These are phyloP conservation scores for Sicyos edulis DNA, from an alignment of 306 rosid genomes.

Conservation along the genomic window DNA sequence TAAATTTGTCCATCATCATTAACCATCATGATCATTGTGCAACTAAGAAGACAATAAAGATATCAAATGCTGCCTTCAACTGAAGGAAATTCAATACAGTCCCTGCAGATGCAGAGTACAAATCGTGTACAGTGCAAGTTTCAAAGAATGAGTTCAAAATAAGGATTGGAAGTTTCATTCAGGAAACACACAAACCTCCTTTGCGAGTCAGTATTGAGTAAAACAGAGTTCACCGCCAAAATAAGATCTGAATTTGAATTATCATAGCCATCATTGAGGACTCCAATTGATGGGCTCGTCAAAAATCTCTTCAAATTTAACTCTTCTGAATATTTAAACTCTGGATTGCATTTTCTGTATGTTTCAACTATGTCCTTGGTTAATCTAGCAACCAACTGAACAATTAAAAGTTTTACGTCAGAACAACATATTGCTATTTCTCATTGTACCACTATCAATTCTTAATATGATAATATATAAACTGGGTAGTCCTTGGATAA, in stretches of 20 bases:
- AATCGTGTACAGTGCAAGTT: neutral
- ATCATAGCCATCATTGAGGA: constrained; percentile 88
- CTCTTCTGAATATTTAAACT: constrained; percentile 87
- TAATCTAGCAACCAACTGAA: constrained; percentile 82
- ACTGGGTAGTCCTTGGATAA: neutral
- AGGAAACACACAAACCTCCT: constrained; percentile 49
- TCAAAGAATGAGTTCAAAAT: neutral
- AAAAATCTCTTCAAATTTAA: constrained; percentile 86
- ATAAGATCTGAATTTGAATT: constrained; percentile 91
- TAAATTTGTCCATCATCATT: too few species aligned
- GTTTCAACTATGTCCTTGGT: constrained; percentile 89
- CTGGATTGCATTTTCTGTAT: constrained; percentile 81
- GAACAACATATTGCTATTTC: constrained; percentile 8
- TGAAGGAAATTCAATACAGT: neutral
- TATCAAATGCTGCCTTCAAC: constrained; percentile 13
- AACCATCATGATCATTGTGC: neutral
- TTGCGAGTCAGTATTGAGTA: constrained; percentile 56
- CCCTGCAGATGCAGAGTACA: constrained; percentile 12
- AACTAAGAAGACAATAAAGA: neutral
- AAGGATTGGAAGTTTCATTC: neutral
- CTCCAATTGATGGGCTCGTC: constrained; percentile 89
- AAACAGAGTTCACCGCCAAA: constrained; percentile 68
- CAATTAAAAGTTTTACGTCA: constrained; percentile 37
- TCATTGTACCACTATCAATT: neutral
- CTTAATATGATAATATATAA: constrained; percentile 1